A percentile compares a stretch with the other conserved stretches of the same genome.
phyloP scores from a whole-genome alignment of 805 yeast species.

The Wickerhamiella brachini region DNA sequence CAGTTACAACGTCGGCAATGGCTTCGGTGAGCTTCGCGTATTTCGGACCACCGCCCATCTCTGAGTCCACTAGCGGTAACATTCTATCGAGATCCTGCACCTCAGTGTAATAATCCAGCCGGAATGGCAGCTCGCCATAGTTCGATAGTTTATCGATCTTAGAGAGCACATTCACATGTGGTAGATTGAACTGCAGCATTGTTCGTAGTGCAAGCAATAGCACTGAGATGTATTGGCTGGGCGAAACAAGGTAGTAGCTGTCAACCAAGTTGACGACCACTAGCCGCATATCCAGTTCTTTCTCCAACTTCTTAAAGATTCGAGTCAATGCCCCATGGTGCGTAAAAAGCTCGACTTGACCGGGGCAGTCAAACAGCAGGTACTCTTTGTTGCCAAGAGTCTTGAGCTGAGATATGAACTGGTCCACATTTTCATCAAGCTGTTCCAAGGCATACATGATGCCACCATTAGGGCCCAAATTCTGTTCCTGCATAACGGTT shows the following conservation, averaged over 20 bases:
- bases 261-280: slow-evolving; percentile 76
- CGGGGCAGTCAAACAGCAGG: slow-evolving; percentile 69
- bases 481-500: slow-evolving; percentile 59
- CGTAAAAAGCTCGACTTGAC: slow-evolving; percentile 91
- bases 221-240: slow-evolving; percentile 79
- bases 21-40: slow-evolving; percentile 58
- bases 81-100: slow-evolving; percentile 70
- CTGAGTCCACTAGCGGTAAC: slow-evolving; percentile 55
- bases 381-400: slow-evolving; percentile 47
- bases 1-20: slow-evolving; percentile 73
- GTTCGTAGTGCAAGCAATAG: slow-evolving; percentile 69
- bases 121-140: slow-evolving; percentile 68
- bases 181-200: slow-evolving; percentile 85
- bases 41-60: slow-evolving; percentile 40
- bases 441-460: slow-evolving; percentile 74
- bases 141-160: slow-evolving; percentile 71
- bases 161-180: slow-evolving; percentile 85
- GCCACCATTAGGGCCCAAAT: slow-evolving; percentile 83
- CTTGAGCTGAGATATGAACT: slow-evolving; percentile 42
- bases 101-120: slow-evolving; percentile 76
- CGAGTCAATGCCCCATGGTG: slow-evolving; percentile 62
- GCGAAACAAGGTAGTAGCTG: slow-evolving; percentile 64
- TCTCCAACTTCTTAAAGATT: slow-evolving; percentile 53
- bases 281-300: slow-evolving; percentile 48
- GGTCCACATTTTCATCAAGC: slow-evolving; percentile 41